A percentile compares a stretch with the other conserved stretches of the same genome.
phyloP scores from a whole-genome alignment of 176 grass and related monocot genomes.

The Stipa capillata region DNA sequence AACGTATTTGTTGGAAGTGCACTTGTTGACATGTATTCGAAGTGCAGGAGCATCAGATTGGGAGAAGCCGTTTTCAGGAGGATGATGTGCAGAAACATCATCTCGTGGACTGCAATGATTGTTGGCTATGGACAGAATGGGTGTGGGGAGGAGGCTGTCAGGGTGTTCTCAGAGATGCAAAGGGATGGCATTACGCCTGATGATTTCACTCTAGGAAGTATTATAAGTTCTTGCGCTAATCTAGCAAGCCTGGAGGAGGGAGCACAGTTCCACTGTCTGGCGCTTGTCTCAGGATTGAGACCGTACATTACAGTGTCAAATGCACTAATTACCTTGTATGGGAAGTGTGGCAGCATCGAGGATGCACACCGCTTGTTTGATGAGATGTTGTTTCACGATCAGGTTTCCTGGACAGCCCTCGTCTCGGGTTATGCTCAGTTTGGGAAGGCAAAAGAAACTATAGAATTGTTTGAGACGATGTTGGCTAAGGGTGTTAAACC shows the following conservation, averaged over 20 bases:
- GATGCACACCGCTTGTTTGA: conserved; percentile 46
- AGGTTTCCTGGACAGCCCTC: conserved; percentile 64
- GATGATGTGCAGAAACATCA: conserved; percentile 46
- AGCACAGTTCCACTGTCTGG: conserved; percentile 53
- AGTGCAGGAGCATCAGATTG: conserved; percentile 34
- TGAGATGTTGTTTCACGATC: conserved; percentile 31
- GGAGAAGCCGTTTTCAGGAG: conserved; percentile 46
- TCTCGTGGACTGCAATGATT: conserved; percentile 61
- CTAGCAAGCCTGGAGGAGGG: conserved; percentile 69
- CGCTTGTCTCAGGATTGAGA: conserved; percentile 44
- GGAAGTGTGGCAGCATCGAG: conserved; percentile 61
- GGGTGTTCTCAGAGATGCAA: conserved; percentile 47
- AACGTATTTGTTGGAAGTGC: conserved; percentile 51
- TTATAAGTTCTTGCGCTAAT: conserved; percentile 57
- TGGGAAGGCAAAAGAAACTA: conserved; percentile 67
- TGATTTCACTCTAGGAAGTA: conserved; percentile 58
- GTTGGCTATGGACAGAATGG: conserved; percentile 65
- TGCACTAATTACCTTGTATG: conserved; percentile 64
- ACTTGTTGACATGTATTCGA: conserved; percentile 66
- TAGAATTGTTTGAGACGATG: conserved; percentile 63
- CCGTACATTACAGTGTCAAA: conserved; percentile 58
- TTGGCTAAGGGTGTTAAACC: conserved; percentile 41
- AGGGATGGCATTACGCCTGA: conserved; percentile 41
- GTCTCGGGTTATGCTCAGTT: conserved; percentile 61
- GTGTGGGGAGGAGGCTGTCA: conserved; percentile 46